Conservation (phyloP, 257 asterid genomes). For the Catharanthus roseus region DNA sequence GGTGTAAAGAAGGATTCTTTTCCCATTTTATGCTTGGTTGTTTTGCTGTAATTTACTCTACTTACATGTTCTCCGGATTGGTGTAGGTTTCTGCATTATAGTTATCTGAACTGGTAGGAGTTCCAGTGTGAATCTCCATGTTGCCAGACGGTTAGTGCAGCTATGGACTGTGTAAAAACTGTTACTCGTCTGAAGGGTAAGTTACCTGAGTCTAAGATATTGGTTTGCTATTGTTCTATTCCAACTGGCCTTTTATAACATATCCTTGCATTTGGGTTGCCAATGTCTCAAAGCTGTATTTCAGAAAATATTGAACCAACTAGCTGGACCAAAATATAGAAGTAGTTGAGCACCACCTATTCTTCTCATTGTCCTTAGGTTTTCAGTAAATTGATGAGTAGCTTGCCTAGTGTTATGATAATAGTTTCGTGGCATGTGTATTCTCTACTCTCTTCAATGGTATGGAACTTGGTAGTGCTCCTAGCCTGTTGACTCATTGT, state of each 20-base stretch:
- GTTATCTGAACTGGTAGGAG: background rate
- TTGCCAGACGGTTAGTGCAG: conserved; percentile 14
- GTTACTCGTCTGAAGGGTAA: conserved; percentile 17
- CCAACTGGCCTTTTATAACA: background rate
- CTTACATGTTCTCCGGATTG: background rate
- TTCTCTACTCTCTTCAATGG: background rate
- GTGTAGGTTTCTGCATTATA: conserved; percentile 3
- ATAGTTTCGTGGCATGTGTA: background rate
- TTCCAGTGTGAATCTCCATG: background rate
- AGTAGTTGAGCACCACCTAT: background rate
- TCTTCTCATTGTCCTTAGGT: background rate
- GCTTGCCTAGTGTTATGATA: background rate
- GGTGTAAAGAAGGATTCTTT: background rate
- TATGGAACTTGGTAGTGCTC: background rate
- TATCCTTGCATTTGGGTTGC: background rate
- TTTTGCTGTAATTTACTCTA: background rate
- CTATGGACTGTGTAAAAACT: conserved; percentile 13
- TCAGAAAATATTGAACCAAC: background rate
- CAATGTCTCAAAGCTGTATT: background rate
- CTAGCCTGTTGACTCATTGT: background rate
- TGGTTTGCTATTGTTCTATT: background rate
- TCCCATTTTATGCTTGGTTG: background rate
- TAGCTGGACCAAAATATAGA: background rate
- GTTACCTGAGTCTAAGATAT: background rate
- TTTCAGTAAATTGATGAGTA: background rate